Evolutionary conservation across 371 early-diverging fungal species (phyloP).

Genomic region (Blakeslea trispora): DNA sequence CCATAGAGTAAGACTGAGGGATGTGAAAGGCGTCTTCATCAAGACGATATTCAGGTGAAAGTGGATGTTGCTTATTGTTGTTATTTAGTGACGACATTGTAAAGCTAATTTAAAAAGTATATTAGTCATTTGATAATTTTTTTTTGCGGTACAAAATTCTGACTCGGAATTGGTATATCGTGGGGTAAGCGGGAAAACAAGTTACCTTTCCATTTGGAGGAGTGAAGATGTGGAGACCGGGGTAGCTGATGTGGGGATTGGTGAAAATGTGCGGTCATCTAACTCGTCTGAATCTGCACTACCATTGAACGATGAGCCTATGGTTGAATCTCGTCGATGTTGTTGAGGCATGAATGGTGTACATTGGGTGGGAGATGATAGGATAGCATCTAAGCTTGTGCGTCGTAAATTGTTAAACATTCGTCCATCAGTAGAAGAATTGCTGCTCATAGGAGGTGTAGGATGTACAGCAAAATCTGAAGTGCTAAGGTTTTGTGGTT

Average conservation of each 20-base stretch:
- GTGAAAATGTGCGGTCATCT: conserved; percentile 22
- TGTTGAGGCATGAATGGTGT: conserved; percentile 18
- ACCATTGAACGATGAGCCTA: conserved; percentile 29
- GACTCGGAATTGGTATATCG: conserved; percentile 11
- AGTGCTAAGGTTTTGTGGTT: not conserved
- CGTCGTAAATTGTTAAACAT: conserved; percentile 25
- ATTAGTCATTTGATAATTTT: conserved; percentile 9
- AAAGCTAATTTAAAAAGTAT: conserved; percentile 12
- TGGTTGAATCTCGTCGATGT: conserved; percentile 25
- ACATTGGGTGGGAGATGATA: conserved; percentile 29
- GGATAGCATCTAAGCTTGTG: conserved; percentile 38
- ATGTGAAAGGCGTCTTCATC: conserved; percentile 14
- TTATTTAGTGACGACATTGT: conserved; percentile 24
- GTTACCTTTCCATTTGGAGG: conserved; percentile 37
- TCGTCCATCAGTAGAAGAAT: conserved; percentile 24
- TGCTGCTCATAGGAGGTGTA: conserved; percentile 26
- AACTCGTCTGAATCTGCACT: conserved; percentile 32
- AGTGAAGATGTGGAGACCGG: conserved; percentile 27
- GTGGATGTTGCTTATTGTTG: conserved; percentile 20
- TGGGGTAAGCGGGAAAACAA: conserved; percentile 3
- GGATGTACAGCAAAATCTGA: conserved; percentile 19
- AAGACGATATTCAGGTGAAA: conserved; percentile 22
- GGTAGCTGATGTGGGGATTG: conserved; percentile 24
- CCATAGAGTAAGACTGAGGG: not conserved
- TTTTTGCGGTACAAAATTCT: conserved; percentile 1